Evolutionary conservation across 2,329 filamentous ascomycete genomes (phyloP).

Genomic region (Fusarium sp.): DNA sequence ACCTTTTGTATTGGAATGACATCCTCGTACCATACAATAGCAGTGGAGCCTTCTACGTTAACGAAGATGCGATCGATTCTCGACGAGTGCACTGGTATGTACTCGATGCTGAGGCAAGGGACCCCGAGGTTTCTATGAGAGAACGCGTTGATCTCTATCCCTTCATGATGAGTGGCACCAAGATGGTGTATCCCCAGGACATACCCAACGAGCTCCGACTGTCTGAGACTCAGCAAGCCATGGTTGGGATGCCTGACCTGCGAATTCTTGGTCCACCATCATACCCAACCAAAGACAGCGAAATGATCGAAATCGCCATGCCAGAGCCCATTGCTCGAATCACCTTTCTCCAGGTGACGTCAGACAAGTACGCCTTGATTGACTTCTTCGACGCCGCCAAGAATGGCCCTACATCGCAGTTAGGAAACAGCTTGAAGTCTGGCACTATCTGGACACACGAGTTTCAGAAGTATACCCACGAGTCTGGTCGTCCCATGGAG

Average conservation of each 20-base stretch:
- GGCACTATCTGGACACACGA: background rate
- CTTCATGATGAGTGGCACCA: background rate
- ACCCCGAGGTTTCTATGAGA: background rate
- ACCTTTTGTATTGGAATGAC: background rate
- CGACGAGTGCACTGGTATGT: background rate
- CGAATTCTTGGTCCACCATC: background rate
- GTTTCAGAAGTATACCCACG: rapidly evolving
- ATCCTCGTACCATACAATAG: background rate
- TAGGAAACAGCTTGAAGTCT: rapidly evolving
- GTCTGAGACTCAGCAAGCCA: background rate
- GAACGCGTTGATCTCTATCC: background rate
- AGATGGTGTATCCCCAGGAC: background rate
- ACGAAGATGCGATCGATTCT: background rate
- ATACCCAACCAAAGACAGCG: rapidly evolving
- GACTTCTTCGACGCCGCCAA: rapidly evolving
- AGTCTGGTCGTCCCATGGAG: rapidly evolving
- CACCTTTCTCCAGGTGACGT: background rate
- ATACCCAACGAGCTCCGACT: background rate
- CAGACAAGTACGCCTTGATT: background rate
- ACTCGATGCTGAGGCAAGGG: background rate
- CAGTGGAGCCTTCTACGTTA: background rate
- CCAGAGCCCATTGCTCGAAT: background rate
- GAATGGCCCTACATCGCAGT: background rate
- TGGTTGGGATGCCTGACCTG: background rate
- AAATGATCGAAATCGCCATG: background rate